Percentiles rank a stretch among this genome's conserved stretches.
phyloP scores from a whole-genome alignment of 225 moss, liverwort and hornwort species.

The Sphagnum contortum region DNA sequence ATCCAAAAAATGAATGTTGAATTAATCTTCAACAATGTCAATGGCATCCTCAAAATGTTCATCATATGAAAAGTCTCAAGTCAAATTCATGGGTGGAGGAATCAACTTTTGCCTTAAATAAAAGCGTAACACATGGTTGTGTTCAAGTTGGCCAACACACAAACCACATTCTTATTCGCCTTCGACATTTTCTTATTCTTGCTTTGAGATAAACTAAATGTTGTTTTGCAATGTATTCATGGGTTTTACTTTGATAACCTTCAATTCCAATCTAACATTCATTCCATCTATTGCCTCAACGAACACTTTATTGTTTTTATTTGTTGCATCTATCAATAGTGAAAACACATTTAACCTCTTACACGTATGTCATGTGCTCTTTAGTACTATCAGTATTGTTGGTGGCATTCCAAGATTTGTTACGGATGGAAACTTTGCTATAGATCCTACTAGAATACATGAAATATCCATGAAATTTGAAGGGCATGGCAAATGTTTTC shows the following conservation, averaged over 20 bases:
- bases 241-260: background rate
- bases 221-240: background rate
- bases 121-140: background rate
- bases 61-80: no score
- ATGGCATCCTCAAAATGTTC: no score
- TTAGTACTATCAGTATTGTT: background rate
- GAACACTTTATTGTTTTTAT: background rate
- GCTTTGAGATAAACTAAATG: background rate
- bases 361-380: background rate
- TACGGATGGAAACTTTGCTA: constrained; percentile 1
- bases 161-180: background rate
- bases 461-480: background rate
- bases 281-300: constrained; percentile 1
- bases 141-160: background rate
- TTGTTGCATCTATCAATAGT: background rate
- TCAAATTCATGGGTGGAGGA: background rate
- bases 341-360: background rate
- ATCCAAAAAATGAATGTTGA: no score
- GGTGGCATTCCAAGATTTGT: no score
- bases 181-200: background rate
- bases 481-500: background rate
- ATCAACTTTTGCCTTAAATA: background rate
- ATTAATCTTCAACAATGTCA: no score
- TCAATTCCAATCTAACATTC: background rate
- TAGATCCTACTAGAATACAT: background rate